phyloP scores from a whole-genome alignment of 352 stramenopile genomes.

The Pythium utonaiense region DNA sequence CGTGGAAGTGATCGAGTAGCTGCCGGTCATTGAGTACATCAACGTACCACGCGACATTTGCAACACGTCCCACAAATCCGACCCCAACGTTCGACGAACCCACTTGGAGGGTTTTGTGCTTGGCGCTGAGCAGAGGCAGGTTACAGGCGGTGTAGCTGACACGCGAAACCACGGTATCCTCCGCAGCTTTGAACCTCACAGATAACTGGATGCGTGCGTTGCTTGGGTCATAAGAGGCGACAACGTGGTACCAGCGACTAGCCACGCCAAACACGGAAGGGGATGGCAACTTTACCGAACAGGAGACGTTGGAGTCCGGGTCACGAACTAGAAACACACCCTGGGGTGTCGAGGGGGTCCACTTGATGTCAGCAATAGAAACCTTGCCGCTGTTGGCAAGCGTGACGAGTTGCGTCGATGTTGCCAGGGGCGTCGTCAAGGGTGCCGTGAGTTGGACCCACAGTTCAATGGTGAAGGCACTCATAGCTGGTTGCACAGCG shows the following conservation, averaged over 20 bases:
- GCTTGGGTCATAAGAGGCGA: constrained; percentile 49
- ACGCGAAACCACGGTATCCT: constrained; percentile 5
- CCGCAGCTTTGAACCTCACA: constrained; percentile 22
- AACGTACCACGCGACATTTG: constrained; percentile 59
- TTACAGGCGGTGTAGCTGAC: constrained; percentile 27
- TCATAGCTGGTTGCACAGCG: constrained; percentile 40
- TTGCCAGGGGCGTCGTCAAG: neutral
- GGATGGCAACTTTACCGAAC: neutral
- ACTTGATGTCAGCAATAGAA: constrained; percentile 16
- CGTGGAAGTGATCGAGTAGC: constrained; percentile 65
- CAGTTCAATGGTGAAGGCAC: constrained; percentile 61
- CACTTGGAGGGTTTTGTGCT: constrained; percentile 34
- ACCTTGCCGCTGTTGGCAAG: neutral
- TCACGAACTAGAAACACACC: constrained; percentile 20
- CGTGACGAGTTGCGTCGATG: constrained; percentile 4
- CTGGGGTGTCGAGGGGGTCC: constrained; percentile 1
- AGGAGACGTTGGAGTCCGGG: constrained; percentile 5
- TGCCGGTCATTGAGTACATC: constrained; percentile 31
- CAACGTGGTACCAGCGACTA: constrained; percentile 49
- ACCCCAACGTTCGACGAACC: constrained; percentile 17
- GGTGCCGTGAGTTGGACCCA: constrained; percentile 34
- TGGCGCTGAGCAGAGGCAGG: constrained; percentile 35
- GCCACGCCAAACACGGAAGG: constrained; percentile 1
- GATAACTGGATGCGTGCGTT: constrained; percentile 40
- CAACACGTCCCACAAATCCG: constrained; percentile 37